Evolutionary conservation across 2,329 filamentous ascomycete species (phyloP).

Genomic region (Botrytis squamosa): DNA sequence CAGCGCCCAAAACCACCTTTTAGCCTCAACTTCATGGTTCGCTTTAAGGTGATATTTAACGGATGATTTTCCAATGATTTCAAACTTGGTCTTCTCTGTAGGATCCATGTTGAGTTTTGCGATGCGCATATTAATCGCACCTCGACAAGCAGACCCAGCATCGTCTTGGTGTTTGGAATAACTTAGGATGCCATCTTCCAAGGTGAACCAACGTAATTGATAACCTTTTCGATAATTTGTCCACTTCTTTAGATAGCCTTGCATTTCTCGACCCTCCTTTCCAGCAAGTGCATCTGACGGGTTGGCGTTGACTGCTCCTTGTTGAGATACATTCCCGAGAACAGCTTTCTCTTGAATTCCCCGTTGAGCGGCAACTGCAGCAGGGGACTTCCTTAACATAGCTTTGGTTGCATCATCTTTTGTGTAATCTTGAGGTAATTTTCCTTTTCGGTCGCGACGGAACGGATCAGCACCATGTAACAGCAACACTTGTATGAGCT

Average conservation of each 20-base stretch:
- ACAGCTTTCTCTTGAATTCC: conserved; percentile 98
- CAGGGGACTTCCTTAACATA: conserved; percentile 91
- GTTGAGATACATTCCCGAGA: conserved; percentile 66
- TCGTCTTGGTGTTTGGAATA: conserved; percentile 99
- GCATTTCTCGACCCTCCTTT: conserved; percentile 93
- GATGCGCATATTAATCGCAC: conserved; percentile 98
- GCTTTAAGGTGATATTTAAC: conserved; percentile 98
- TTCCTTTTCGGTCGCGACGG: conserved; percentile 89
- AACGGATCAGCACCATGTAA: conserved; percentile 96
- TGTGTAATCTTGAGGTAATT: conserved; percentile 92
- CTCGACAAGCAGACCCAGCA: conserved; percentile 90
- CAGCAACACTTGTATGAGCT: conserved; percentile 84
- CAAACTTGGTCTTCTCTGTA: conserved; percentile 95
- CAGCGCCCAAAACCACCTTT: conserved; percentile 97
- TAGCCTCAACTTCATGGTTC: conserved; percentile 96
- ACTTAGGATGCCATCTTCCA: conserved; percentile 94
- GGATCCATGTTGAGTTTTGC: conserved; percentile 93
- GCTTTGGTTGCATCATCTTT: conserved; percentile 87
- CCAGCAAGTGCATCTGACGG: conserved; percentile 65
- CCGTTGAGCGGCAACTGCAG: conserved; percentile 88
- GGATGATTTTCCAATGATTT: conserved; percentile 96
- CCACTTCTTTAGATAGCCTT: conserved; percentile 98
- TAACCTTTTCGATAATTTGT: conserved; percentile 98
- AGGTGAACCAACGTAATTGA: conserved; percentile 94
- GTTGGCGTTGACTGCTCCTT: conserved; percentile 51